Evolutionary conservation across 768 basidiomycete species (phyloP), one percentile per base, ranked within the genome.

Genomic region (Rhodosporidiobolus odoratus): DNA sequence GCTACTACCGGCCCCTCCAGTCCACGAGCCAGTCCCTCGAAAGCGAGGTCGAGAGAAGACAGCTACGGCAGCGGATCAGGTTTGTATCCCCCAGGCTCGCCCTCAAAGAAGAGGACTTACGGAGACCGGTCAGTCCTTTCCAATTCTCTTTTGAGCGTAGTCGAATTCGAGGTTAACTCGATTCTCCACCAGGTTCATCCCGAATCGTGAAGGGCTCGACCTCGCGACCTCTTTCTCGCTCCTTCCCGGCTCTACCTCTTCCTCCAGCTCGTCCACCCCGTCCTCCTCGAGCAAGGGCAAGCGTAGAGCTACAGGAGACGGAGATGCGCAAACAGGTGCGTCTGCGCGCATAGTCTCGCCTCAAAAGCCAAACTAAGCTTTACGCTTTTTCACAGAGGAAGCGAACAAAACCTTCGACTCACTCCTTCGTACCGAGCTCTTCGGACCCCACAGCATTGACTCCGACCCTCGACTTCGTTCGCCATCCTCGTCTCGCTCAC

Each of bases 241-340:
- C 35, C 82, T 86, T 77, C 84, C 85, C 32, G 84, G 85, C 27
- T 67, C 69, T 3, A 56, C 68, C 15, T 63, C 74, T 2, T 58
- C 69, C 0, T 65, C 76, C 32, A 71, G 70, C 7, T 50, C 69
- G 3, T 73, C 71, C 21, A 82, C 83, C 5, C 86, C 85, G 2
- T 84, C 84, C 4, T 87, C 86, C 1, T 85, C 86, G 15, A 84
- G 85, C 30, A 88, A 86, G 77, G 64, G 76, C 23, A 81, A 80
- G 77, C 82, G 86, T 57, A 85, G 87, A 60, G 66, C 66, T 15
- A 86, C 88, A 65, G 87, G 85, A 30, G 88, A 88, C 75, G 86
- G 85, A 2, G 89, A 90, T 76, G 89, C 88, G n/a, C 84, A 87
- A 71, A 88, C 88, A 81, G 90, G 88, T 77, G 69, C 50, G 76